Conservation (phyloP, 805 yeast species). For the Cephaloascus fragrans region DNA sequence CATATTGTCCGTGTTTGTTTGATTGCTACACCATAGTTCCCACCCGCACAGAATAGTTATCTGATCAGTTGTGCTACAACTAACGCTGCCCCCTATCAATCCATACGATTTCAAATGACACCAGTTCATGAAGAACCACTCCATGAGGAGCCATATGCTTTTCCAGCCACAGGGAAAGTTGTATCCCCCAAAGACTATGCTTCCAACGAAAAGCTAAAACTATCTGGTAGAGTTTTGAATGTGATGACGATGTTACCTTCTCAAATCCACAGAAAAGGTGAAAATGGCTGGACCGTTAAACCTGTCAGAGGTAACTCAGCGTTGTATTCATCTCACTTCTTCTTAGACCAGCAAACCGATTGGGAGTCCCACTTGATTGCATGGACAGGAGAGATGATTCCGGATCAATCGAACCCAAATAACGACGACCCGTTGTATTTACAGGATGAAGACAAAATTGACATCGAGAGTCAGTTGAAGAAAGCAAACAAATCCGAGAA, state of each 20-base stretch:
- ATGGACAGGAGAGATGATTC: slow-evolving; percentile 87
- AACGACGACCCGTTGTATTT: slow-evolving; percentile 55
- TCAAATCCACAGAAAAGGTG: slow-evolving; percentile 36
- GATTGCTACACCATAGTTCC: no score
- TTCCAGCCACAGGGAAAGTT: background rate
- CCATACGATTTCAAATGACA: background rate
- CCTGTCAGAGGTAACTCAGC: slow-evolving; percentile 80
- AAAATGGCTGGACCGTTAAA: slow-evolving; percentile 44
- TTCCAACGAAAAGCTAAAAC: slow-evolving; percentile 17
- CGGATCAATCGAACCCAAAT: slow-evolving; percentile 12
- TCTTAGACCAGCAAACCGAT: slow-evolving; percentile 50
- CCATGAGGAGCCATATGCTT: background rate
- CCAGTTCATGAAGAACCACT: background rate
- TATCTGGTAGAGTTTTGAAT: slow-evolving; percentile 60
- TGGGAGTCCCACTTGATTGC: slow-evolving; percentile 89
- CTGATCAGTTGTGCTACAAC: no score
- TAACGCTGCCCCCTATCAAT: no score
- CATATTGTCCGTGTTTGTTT: no score
- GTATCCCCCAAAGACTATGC: slow-evolving; percentile 20
- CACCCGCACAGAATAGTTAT: no score
- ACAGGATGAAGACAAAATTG: slow-evolving; percentile 42
- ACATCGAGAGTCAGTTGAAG: slow-evolving; percentile 37
- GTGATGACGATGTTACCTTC: slow-evolving; percentile 64
- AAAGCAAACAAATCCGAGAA: slow-evolving; percentile 35
- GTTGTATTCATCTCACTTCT: slow-evolving; percentile 63